Conservation (phyloP, 208 protist genomes). For the Trypanosoma avium region DNA sequence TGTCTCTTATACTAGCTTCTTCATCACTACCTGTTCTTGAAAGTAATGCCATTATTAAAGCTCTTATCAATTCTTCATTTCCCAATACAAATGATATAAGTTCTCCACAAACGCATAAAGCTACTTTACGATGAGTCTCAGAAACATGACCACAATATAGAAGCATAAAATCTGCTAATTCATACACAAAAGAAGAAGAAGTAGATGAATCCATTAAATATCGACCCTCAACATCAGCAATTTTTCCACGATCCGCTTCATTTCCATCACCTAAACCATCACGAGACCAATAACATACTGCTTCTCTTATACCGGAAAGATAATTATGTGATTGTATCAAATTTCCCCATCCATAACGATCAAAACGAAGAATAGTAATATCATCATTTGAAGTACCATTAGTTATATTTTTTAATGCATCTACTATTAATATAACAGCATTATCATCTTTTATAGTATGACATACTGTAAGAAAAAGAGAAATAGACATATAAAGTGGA, state of each 20-base stretch:
- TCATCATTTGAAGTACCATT: conserved; percentile 1
- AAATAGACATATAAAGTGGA: background rate
- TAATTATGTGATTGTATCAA: background rate
- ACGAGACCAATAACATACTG: conserved; percentile 17
- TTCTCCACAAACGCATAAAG: conserved; percentile 14
- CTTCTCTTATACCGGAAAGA: conserved; percentile 9
- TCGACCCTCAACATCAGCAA: conserved; percentile 6
- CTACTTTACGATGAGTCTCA: conserved; percentile 8
- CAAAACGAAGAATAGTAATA: conserved; percentile 17
- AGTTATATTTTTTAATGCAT: background rate
- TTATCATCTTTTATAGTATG: background rate
- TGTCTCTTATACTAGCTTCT: background rate
- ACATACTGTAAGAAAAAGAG: background rate
- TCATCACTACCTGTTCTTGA: conserved; percentile 24
- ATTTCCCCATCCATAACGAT: conserved; percentile 13
- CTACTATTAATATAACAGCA: conserved; percentile 1
- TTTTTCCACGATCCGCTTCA: conserved; percentile 17
- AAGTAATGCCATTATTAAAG: conserved; percentile 19
- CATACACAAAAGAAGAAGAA: conserved; percentile 12
- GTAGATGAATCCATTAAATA: conserved; percentile 1
- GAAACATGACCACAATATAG: conserved; percentile 8
- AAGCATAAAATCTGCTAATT: conserved; percentile 25
- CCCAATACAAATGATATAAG: conserved; percentile 16
- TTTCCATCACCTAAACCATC: conserved; percentile 11
- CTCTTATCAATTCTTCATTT: conserved; percentile 1